Conservation (phyloP, 805 yeast species). For the Metschnikowia lochheadii region DNA sequence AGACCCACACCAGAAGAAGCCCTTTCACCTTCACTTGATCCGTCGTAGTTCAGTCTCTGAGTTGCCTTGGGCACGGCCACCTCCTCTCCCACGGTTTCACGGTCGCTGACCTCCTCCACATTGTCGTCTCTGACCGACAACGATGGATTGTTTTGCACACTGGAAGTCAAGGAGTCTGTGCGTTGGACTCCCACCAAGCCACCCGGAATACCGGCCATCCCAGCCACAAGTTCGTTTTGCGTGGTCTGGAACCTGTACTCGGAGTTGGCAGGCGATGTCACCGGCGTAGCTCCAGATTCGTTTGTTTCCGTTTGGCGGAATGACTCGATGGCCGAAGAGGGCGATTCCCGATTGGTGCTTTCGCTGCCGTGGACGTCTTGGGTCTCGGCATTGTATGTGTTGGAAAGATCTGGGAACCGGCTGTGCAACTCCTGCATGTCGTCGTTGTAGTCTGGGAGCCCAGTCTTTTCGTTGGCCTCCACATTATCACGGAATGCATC, state of each 20-base stretch:
- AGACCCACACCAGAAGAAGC: slow-evolving; percentile 47
- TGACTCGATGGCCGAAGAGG: slow-evolving; percentile 31
- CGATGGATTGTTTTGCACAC: slow-evolving; percentile 90
- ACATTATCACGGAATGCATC: slow-evolving; percentile 25
- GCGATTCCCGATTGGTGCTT: slow-evolving; percentile 24
- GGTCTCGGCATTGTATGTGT: slow-evolving; percentile 17
- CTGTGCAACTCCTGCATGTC: slow-evolving; percentile 13
- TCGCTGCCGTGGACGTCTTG: slow-evolving; percentile 16
- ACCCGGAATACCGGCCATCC: slow-evolving; percentile 43
- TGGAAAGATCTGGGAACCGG: slow-evolving; percentile 35
- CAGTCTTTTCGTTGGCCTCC: slow-evolving; percentile 7
- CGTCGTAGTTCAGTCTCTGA: slow-evolving; percentile 8
- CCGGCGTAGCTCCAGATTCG: slow-evolving; percentile 42
- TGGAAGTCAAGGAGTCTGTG: slow-evolving; percentile 81
- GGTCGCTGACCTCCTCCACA: slow-evolving; percentile 41
- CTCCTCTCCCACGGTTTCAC: slow-evolving; percentile 32
- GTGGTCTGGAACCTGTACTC: slow-evolving; percentile 42
- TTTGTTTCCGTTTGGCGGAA: slow-evolving; percentile 24
- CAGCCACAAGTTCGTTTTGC: slow-evolving; percentile 32
- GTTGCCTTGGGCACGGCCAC: slow-evolving; percentile 3
- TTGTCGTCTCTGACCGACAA: slow-evolving; percentile 79
- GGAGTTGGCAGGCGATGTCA: slow-evolving; percentile 46
- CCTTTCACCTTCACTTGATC: slow-evolving; percentile 35
- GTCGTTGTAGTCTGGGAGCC: slow-evolving; percentile 13
- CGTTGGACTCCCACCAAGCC: slow-evolving; percentile 47